phyloP scores from a whole-genome alignment of 2,329 filamentous ascomycete genomes.

The Malbranchea zuffiana region DNA sequence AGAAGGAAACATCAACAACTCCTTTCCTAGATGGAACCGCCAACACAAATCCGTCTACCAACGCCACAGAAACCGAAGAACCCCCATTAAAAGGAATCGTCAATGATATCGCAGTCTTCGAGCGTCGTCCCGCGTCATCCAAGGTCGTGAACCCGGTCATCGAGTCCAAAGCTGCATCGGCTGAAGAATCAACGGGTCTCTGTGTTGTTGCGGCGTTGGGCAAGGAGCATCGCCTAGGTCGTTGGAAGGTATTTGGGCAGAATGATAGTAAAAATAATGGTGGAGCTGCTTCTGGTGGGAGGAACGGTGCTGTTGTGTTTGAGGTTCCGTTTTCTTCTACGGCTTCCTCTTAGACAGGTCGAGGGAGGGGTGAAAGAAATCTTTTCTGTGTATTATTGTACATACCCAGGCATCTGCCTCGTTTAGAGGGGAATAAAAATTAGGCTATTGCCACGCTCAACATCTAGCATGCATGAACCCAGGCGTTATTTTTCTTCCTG shows the following conservation, averaged over 20 bases:
- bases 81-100: slow-evolving; percentile 59
- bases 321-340: slow-evolving; percentile 54
- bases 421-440: too few relatives aligned
- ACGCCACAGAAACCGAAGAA: slow-evolving; percentile 18
- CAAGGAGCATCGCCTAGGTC: slow-evolving; percentile 73
- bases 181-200: slow-evolving; percentile 44
- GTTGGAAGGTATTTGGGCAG: slow-evolving; percentile 53
- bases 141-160: slow-evolving; percentile 12
- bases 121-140: slow-evolving; percentile 48
- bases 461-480: too few relatives aligned
- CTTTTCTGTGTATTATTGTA: too few relatives aligned
- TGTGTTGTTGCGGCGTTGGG: slow-evolving; percentile 79
- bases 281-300: slow-evolving; percentile 38
- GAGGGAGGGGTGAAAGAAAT: too few relatives aligned
- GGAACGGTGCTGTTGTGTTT: slow-evolving; percentile 80
- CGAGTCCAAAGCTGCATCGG: slow-evolving; percentile 11
- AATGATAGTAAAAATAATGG: slow-evolving; percentile 27
- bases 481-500: too few relatives aligned
- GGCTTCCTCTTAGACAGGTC: too few relatives aligned
- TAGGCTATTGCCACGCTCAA: too few relatives aligned
- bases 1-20: slow-evolving; percentile 17
- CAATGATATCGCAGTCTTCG: slow-evolving; percentile 80
- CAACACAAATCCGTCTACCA: slow-evolving; percentile 14
- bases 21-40: slow-evolving; percentile 14
- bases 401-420: too few relatives aligned